phyloP scores from a whole-genome alignment of 139 green algal species.

The Chlamydomonas sp. region DNA sequence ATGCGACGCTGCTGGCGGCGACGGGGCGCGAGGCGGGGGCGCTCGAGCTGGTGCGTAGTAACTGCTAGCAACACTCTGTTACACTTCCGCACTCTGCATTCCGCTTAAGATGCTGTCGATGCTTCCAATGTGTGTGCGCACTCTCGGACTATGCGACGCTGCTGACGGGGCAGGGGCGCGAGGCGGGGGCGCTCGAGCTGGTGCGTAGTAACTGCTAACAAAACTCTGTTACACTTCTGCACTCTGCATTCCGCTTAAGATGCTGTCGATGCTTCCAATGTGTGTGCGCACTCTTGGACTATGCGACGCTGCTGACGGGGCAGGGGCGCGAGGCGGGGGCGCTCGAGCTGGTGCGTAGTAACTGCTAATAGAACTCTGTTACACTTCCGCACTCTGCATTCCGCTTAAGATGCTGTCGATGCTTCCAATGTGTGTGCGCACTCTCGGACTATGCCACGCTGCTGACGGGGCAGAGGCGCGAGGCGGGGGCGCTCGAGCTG shows the following conservation, averaged over 20 bases:
- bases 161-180: background rate
- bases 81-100: background rate
- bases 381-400: background rate
- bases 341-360: background rate
- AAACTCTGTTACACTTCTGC: background rate
- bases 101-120: too few relatives aligned
- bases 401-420: too few relatives aligned
- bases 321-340: background rate
- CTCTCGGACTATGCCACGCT: background rate
- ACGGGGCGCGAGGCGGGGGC: background rate
- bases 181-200: background rate
- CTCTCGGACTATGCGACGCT: background rate
- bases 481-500: background rate
- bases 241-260: too few relatives aligned
- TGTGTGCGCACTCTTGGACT: background rate
- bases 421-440: too few relatives aligned
- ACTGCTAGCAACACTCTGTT: background rate
- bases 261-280: too few relatives aligned
- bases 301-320: background rate
- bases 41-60: background rate
- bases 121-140: too few relatives aligned
- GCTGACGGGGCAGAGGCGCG: background rate
- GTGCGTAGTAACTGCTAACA: background rate
- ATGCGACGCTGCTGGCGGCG: background rate
- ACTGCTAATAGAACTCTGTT: background rate